Evolutionary conservation across 2,329 filamentous ascomycete genomes (phyloP).

Genomic region (Colletotrichum ledebouriae): DNA sequence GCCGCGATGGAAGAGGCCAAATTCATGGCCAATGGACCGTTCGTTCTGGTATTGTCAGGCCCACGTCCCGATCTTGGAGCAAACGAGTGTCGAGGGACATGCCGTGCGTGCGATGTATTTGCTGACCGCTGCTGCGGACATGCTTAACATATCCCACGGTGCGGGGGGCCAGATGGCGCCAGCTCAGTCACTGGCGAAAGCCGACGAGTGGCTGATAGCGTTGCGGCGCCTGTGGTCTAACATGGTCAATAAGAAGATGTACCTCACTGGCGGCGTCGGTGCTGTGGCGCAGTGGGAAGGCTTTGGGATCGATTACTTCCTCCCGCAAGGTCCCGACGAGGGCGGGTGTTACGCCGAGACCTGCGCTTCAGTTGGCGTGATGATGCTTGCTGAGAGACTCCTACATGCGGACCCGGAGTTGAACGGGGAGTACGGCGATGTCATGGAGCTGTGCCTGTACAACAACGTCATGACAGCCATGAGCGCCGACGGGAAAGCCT

Average conservation of each 20-base stretch:
- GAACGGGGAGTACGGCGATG: conserved; percentile 65
- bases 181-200: conserved; percentile 43
- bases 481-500: conserved; percentile 67
- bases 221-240: conserved; percentile 68
- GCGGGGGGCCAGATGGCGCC: conserved; percentile 22
- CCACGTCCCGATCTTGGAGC: conserved; percentile 66
- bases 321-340: conserved; percentile 70
- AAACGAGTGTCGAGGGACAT: conserved; percentile 69
- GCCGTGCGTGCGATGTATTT: conserved; percentile 73
- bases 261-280: conserved; percentile 72
- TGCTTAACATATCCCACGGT: conserved; percentile 57
- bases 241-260: conserved; percentile 73
- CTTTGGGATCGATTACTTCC: conserved; percentile 70
- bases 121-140: conserved; percentile 69
- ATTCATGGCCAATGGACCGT: conserved; percentile 58
- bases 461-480: conserved; percentile 72
- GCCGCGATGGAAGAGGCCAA: conserved; percentile 59
- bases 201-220: conserved; percentile 53
- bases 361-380: conserved; percentile 70
- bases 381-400: conserved; percentile 71
- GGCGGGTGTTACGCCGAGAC: conserved; percentile 75
- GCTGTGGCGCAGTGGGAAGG: conserved; percentile 71
- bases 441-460: conserved; percentile 73
- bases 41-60: conserved; percentile 68
- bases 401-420: conserved; percentile 62